These are phyloP conservation scores for Erodium chrysanthum DNA, from an alignment of 441 rosid species.

Conservation along the genomic window DNA sequence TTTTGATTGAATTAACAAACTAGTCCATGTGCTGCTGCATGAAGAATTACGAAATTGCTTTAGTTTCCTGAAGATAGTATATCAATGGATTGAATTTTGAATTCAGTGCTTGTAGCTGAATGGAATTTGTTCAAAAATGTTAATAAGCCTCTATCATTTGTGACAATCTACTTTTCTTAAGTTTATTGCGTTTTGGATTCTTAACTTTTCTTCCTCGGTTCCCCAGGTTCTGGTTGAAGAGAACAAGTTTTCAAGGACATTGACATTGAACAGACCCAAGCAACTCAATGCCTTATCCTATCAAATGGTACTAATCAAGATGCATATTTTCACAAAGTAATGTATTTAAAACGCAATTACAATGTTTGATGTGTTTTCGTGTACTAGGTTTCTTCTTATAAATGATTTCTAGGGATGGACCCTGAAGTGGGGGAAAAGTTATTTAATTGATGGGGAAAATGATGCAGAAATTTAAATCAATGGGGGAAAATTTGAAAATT, in stretches of 20 bases:
- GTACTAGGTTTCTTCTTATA: background rate
- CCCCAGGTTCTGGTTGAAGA: conserved; percentile 53
- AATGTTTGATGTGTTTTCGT: background rate
- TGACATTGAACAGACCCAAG: conserved; percentile 56
- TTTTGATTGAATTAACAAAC: too few species aligned
- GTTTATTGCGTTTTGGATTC: background rate
- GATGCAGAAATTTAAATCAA: too few species aligned
- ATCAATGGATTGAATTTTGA: too few species aligned
- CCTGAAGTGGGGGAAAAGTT: too few species aligned
- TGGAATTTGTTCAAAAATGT: background rate
- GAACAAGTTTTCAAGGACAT: conserved; percentile 35
- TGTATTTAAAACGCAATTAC: background rate
- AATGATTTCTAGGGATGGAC: background rate
- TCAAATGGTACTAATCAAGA: conserved; percentile 35
- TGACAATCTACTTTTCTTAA: background rate
- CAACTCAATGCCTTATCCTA: conserved; percentile 59
- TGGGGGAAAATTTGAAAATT: too few species aligned
- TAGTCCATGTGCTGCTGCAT: too few species aligned
- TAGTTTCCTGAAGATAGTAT: too few species aligned
- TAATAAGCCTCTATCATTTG: background rate
- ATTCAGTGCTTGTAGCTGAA: too few species aligned
- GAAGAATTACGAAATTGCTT: too few species aligned
- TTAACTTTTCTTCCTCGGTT: background rate
- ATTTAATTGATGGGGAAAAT: too few species aligned
- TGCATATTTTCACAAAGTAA: background rate